Base-by-base conservation (phyloP, 78 protist species). In the Dictyostelium brefeldianum region DNA sequence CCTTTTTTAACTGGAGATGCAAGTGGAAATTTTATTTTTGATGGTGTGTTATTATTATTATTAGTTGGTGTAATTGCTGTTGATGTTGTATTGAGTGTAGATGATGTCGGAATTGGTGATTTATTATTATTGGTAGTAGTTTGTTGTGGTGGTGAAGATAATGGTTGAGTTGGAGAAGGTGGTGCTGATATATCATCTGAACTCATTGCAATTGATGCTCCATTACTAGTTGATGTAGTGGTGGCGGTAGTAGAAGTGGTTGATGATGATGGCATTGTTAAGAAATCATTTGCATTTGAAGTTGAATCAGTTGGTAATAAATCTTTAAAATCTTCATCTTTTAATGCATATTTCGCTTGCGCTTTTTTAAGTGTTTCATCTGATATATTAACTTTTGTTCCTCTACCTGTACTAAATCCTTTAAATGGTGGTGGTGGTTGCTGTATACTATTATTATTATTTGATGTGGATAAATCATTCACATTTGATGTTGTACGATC, bases 21-120 rank as follows among this genome's bases (percentile, higher is more conserved):
- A 36, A 43, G 89, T 12, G 75, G 50, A 11, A 25, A 62, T 31
- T 67, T 67, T 4, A 48, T 9, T 18, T 67, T 67, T 67, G 47
- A 7, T 15, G 75, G 75, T 67, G 77, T 80, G 0, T n/a, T 10
- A 43, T 36, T 10, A 9, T n/a, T 10, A 43, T 36, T 10, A 27
- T 54, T 5, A 5, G 89, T 12, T 48, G 36, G 59, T 15, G 29
- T n/a, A 29, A 47, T 20, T 31, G 46, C 5, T 64, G 75, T 31
- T 67, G 75, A n/a, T 31, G 48, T 31, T 31, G 79, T 6, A 12
- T 22, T 69, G 6, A 56, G 62, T 67, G 46, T 82, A 0, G 71
- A 22, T 65, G 89, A 73, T 48, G 89, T 69, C 36, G 43, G 50
- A 8, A 56, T 18, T 79, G 41, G 50, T 79, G 75, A 67, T 67